phyloP scores from a whole-genome alignment of 2,329 filamentous ascomycete species.

The Spiromastix sp. region DNA sequence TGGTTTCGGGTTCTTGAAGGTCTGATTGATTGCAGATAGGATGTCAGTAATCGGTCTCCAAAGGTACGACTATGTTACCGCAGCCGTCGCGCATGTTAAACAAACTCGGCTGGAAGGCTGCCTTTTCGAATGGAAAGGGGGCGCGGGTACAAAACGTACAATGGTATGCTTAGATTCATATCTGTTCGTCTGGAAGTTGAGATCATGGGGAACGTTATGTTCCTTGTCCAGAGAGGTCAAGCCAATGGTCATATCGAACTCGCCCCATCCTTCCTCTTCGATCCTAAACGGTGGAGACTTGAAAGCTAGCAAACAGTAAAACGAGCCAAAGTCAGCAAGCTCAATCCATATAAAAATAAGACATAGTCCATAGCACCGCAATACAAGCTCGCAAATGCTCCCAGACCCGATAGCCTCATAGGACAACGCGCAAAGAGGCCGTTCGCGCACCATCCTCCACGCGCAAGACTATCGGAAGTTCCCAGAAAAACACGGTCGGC shows the following conservation, averaged over 20 bases:
- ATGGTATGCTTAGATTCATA: constrained; percentile 79
- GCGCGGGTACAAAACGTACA: constrained; percentile 35
- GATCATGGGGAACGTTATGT: constrained; percentile 69
- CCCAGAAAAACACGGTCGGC: too few relatives aligned
- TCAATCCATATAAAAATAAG: constrained; percentile 1
- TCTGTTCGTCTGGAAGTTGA: constrained; percentile 73
- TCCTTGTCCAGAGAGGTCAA: constrained; percentile 82
- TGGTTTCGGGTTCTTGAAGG: constrained; percentile 87
- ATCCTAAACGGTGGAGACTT: constrained; percentile 80
- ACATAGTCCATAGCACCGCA: constrained; percentile 6
- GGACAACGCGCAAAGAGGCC: too few relatives aligned
- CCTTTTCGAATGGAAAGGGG: not conserved
- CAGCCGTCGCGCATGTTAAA: too few relatives aligned
- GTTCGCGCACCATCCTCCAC: too few relatives aligned
- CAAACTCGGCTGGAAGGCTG: too few relatives aligned
- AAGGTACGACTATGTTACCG: too few relatives aligned
- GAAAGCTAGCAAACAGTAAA: constrained; percentile 47
- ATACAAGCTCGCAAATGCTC: too few relatives aligned
- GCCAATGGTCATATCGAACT: constrained; percentile 90
- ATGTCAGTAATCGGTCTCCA: too few relatives aligned
- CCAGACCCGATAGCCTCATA: too few relatives aligned
- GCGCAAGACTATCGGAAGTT: too few relatives aligned
- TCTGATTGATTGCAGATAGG: constrained; percentile 28
- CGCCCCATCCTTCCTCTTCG: constrained; percentile 92
- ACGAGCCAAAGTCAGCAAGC: constrained; percentile 2